Evolutionary conservation across 2,329 filamentous ascomycete species (phyloP), one percentile per base, ranked within the genome.

Genomic region (Colletotrichum sojae): DNA sequence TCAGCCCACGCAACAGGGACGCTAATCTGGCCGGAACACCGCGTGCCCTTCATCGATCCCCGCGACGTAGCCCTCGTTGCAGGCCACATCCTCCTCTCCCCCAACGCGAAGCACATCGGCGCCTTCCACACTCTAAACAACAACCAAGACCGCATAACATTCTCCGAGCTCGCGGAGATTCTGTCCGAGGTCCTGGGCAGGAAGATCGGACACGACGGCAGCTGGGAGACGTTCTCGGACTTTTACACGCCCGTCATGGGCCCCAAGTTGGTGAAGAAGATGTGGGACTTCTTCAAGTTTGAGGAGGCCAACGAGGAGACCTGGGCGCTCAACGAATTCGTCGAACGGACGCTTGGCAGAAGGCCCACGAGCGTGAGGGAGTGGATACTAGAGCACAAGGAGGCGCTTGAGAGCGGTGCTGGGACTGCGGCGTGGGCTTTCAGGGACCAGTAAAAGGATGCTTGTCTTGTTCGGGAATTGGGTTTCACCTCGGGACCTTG

Each of bases 71-170:
- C 58, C 0, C 46, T 52, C 16, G 46, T 61, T 31, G 48, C 46
- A n/a, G 58, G 58, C 20, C 31, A 31, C 0, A 31, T 43, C 0
- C 52, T 61, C 15, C 20, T 61, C 0, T 61, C 58, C 0, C 15
- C 46, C 18, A 61, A 61, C 36, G 52, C 43, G 6, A 57, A 63
- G 18, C 61, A 63, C 45, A 57, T 63, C 27, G 61, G 52, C 0
- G 61, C 52, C 6, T 57, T 63, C 18, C 61, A 63, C 31, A 57
- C 53, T 9, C 49, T 63, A 52, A 63, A 57, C 20, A 57, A 63
- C 31, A 52, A 52, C 0, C 61, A 57, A 12, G 61, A 63, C 2
- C 20, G 54, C 31, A 12, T 63, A 8, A 51, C n/a, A 3, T 63
- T 57, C 15, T n/a, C 51, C 1, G 61, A 63, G 53, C 6, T 57